Evolutionary conservation across 225 moss, liverwort and hornwort genomes (phyloP).

Genomic region (Neckera pumila): DNA sequence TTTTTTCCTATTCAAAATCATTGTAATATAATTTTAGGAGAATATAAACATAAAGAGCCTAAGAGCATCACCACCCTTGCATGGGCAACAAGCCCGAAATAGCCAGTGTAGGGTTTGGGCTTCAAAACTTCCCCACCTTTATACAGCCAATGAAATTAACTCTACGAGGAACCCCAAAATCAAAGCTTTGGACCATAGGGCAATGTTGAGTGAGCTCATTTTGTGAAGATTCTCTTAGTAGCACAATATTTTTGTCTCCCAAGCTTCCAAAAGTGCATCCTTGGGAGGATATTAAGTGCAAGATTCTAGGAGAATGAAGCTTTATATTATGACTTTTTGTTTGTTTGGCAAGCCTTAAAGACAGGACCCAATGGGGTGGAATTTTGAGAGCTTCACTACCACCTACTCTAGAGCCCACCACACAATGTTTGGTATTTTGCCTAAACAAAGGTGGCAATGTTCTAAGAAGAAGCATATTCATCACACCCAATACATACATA

Average conservation of each 20-base stretch:
- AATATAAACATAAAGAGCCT: not conserved
- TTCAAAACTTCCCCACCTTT: not conserved
- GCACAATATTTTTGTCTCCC: not conserved
- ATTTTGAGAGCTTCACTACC: not conserved
- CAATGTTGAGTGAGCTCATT: not conserved
- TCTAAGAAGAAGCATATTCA: not conserved
- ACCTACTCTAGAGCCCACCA: fast-evolving
- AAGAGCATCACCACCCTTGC: not conserved
- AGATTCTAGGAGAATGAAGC: too few relatives aligned
- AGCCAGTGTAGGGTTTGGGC: fast-evolving
- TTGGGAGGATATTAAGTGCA: not conserved
- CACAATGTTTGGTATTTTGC: not conserved
- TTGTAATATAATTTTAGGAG: not conserved
- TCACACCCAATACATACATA: not conserved
- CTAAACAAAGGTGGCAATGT: fast-evolving
- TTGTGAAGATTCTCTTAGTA: not conserved
- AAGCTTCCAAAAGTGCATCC: not conserved
- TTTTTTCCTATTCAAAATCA: not conserved
- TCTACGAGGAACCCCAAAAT: not conserved
- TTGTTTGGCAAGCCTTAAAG: not conserved
- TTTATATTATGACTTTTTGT: not conserved
- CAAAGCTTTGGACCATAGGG: not conserved
- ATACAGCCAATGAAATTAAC: fast-evolving
- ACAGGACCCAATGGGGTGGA: fast-evolving
- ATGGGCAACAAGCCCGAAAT: fast-evolving